Evolutionary conservation across 2,329 filamentous ascomycete species (phyloP).

Genomic region (Coleophoma eucalyptorum): DNA sequence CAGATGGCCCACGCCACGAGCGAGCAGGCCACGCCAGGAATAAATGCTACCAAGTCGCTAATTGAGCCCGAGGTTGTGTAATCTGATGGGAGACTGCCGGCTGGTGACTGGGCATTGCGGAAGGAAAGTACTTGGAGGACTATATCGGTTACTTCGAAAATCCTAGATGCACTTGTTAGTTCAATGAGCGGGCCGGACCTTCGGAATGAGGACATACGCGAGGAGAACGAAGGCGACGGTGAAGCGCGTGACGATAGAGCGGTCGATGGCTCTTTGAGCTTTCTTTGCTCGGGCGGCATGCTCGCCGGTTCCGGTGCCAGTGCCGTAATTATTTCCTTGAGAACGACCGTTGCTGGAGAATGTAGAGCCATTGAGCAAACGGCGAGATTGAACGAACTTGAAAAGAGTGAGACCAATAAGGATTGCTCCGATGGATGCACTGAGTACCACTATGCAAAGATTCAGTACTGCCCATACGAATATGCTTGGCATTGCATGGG

Average conservation of each 20-base stretch:
- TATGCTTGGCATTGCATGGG: too few relatives aligned
- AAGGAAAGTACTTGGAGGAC: slow-evolving; percentile 5
- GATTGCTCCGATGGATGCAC: background rate
- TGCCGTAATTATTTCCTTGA: background rate
- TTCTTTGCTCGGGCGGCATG: background rate
- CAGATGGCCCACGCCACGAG: slow-evolving; percentile 2
- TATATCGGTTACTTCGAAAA: slow-evolving; percentile 3
- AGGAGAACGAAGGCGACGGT: slow-evolving; percentile 3
- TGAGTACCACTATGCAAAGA: background rate
- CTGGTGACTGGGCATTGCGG: background rate
- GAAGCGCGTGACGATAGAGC: slow-evolving; percentile 7
- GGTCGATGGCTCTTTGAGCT: background rate
- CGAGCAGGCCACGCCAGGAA: slow-evolving; percentile 3
- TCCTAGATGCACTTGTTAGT: background rate
- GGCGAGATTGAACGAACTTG: slow-evolving; percentile 1
- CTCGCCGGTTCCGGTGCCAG: background rate
- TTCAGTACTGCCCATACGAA: too few relatives aligned
- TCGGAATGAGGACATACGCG: too few relatives aligned
- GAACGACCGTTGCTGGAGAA: background rate
- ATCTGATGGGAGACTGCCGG: background rate
- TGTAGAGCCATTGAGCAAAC: background rate
- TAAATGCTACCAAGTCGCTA: slow-evolving; percentile 1
- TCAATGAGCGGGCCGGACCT: too few relatives aligned
- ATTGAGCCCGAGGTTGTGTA: background rate
- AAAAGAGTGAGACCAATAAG: background rate